Percentiles rank a stretch among this genome's conserved stretches.
Evolutionary conservation across 2,329 filamentous ascomycete species (phyloP).

Genomic region (Pyrenochaeta sp.): DNA sequence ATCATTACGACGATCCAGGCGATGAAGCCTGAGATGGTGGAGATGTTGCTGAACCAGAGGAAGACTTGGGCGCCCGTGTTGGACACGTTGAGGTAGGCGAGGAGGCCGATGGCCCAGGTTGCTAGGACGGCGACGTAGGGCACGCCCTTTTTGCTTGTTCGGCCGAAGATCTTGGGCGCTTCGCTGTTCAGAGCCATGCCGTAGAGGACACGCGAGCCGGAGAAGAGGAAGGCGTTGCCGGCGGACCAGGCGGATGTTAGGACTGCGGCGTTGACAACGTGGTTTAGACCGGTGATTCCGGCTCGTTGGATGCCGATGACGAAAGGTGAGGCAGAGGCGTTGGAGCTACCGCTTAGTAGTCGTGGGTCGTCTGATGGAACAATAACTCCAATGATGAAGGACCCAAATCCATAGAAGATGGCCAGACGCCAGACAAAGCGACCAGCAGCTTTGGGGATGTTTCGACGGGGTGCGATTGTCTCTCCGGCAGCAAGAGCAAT

Average conservation of each 20-base stretch:
- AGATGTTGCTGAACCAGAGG: conserved; percentile 75
- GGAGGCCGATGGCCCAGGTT: conserved; percentile 53
- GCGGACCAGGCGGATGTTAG: conserved; percentile 77
- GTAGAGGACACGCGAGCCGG: conserved; percentile 61
- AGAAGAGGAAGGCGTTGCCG: conserved; percentile 72
- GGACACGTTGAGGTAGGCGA: conserved; percentile 61
- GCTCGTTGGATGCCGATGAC: conserved; percentile 76
- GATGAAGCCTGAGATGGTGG: conserved; percentile 65
- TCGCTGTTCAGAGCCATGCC: conserved; percentile 59
- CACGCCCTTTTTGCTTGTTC: conserved; percentile 55
- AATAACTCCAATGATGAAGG: conserved; percentile 67
- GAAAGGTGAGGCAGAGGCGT: conserved; percentile 47
- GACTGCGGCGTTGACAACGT: conserved; percentile 78
- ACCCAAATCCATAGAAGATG: conserved; percentile 63
- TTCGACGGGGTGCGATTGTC: conserved; percentile 45
- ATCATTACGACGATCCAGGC: conserved; percentile 65
- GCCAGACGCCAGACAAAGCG: conserved; percentile 63
- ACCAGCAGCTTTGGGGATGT: conserved; percentile 63
- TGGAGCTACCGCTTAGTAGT: conserved; percentile 50
- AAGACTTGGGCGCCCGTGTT: conserved; percentile 62
- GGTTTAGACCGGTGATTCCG: conserved; percentile 72
- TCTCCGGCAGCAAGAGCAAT: conserved; percentile 47
- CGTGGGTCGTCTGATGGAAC: conserved; percentile 63
- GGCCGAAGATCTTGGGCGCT: conserved; percentile 61
- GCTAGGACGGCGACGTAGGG: conserved; percentile 50